Base-by-base conservation (phyloP, 257 asterid species). In the Nicotiana knightiana region DNA sequence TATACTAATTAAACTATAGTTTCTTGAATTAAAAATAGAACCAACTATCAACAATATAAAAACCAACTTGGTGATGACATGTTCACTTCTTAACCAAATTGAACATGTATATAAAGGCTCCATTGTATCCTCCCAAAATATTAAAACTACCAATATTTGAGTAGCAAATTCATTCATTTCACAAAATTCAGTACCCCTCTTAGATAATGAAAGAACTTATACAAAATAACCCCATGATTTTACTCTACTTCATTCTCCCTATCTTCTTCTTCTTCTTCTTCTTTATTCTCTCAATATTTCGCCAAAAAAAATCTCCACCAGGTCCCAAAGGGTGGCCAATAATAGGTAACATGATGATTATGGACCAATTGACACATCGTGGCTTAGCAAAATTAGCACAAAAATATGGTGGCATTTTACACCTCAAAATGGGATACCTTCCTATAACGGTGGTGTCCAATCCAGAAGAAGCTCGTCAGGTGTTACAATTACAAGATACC, bases 251-350 rank as follows among this genome's bases (percentile, higher is more conserved):
- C 66, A 37, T 81, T 67, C 7, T 85, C 85, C 90, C 91, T 37
- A 67, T 87, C 10, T 58, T 86, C 1, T 35, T 86, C 84, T 58
- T 86, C 1, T 35, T 86, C 84, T 64, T 28, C 70, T 64, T 64
- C 43, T 43, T 85, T 18, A 1, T 62, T 8, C 6, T 87, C 43
- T 76, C 89, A 54, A 17, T 5, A 10, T 5, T 57, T n/a, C 58
- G 16, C 0, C 83, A 84, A 3, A 89, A 89, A 68, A 87, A 84
- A 2, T 87, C 81, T 35, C 95, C 95, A 8, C 97, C 97, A 9
- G 97, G 97, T 55, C 97, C 95, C 0, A 81, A 57, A 30, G 97
- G 97, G 1, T 89, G 90, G 92, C 95, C 97, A 68, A 54, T 92
- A 61, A 85, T 92, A 0, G 95, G 97, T 3, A 92, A 88, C 88